Conservation (phyloP, 495 filamentous ascomycete genomes). For the Choiromyces venosus region DNA sequence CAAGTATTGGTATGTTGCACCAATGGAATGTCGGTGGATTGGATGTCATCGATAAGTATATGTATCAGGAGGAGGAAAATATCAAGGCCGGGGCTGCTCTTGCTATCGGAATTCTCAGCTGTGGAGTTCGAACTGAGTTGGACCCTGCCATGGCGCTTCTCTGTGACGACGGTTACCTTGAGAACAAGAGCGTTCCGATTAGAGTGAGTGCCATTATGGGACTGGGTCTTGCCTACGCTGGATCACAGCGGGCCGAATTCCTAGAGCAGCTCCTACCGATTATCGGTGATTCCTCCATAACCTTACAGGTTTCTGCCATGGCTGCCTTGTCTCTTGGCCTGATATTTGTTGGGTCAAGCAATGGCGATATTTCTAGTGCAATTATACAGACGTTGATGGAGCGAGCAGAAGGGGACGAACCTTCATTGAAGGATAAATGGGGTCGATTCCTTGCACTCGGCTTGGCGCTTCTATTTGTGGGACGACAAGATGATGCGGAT, state of each 20-base stretch:
- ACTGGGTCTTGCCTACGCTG: conserved; percentile 86
- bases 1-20: conserved; percentile 81
- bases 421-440: conserved; percentile 94
- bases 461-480: conserved; percentile 89
- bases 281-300: conserved; percentile 68
- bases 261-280: conserved; percentile 77
- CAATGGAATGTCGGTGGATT: conserved; percentile 91
- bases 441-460: conserved; percentile 92
- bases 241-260: conserved; percentile 79
- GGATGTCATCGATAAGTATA: conserved; percentile 89
- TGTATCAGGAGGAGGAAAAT: conserved; percentile 71
- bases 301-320: conserved; percentile 96
- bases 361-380: conserved; percentile 79
- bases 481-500: conserved; percentile 94
- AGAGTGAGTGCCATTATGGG: conserved; percentile 86
- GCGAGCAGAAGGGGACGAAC: conserved; percentile 63
- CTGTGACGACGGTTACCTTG: conserved; percentile 66
- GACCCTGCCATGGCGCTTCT: conserved; percentile 86
- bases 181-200: conserved; percentile 68
- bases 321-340: conserved; percentile 86
- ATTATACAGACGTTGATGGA: conserved; percentile 79
- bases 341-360: conserved; percentile 85
- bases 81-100: conserved; percentile 86
- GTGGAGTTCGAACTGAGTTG: conserved; percentile 75
- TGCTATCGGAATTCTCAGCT: conserved; percentile 88